Evolutionary conservation across 75 land plant genomes (phyloP).

Genomic region (Cunninghamia lanceolata): DNA sequence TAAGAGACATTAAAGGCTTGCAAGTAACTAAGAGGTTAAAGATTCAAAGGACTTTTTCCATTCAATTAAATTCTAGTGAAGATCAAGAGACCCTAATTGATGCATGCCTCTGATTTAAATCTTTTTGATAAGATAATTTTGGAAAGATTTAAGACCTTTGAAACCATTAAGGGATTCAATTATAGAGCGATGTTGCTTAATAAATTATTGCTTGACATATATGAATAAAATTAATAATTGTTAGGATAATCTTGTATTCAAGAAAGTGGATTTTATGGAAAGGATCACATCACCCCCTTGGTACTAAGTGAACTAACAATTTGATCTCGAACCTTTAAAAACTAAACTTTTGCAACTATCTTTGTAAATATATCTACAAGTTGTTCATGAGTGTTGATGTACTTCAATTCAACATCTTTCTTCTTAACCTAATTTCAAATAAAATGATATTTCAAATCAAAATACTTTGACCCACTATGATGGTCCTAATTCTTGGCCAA

Average conservation of each 20-base stretch:
- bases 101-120: conserved; percentile 32
- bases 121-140: conserved; percentile 41
- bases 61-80: conserved; percentile 35
- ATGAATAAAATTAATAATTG: conserved; percentile 41
- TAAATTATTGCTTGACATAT: conserved; percentile 50
- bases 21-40: conserved; percentile 49
- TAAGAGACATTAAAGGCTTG: no score
- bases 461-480: no score
- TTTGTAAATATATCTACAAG: no score
- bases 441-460: no score
- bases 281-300: no score
- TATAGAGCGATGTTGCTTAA: conserved; percentile 35
- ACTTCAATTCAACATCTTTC: no score
- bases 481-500: no score
- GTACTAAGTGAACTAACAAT: no score
- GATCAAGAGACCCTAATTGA: conserved; percentile 54
- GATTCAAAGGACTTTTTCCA: conserved; percentile 40
- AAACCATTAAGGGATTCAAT: conserved; percentile 33
- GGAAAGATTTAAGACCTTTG: conserved; percentile 42
- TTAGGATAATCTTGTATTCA: conserved; percentile 28
- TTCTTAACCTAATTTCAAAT: no score
- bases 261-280: conserved; percentile 33
- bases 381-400: no score
- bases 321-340: no score
- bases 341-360: no score